These are phyloP conservation scores for Babesia gibsoni DNA, from an alignment of 169 alveolate genomes.

Conservation along the genomic window DNA sequence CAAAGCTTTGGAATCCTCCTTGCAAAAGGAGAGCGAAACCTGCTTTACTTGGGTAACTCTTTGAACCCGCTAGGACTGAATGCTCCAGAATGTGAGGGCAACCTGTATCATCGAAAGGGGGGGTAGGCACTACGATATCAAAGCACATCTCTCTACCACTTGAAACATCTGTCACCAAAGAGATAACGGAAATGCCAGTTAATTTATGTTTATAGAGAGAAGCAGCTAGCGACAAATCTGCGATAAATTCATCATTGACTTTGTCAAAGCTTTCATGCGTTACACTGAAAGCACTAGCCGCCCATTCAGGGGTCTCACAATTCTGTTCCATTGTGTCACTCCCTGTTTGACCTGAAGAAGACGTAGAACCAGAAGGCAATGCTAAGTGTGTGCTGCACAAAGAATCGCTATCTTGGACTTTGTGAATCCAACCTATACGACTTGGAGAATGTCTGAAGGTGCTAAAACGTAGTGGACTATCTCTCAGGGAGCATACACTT, in stretches of 20 bases:
- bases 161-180: conserved; percentile 31
- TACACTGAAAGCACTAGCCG: conserved; percentile 44
- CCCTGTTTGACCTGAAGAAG: background rate
- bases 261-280: conserved; percentile 46
- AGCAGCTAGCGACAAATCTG: conserved; percentile 47
- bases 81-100: conserved; percentile 86
- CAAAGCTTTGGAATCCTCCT: conserved; percentile 78
- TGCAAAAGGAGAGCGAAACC: conserved; percentile 77
- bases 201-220: conserved; percentile 30
- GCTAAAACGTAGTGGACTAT: background rate
- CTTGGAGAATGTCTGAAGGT: background rate
- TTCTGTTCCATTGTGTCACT: background rate
- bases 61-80: conserved; percentile 82
- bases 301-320: conserved; percentile 46
- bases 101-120: conserved; percentile 65
- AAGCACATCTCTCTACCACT: conserved; percentile 62
- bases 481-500: background rate
- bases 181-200: conserved; percentile 47
- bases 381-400: background rate
- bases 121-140: conserved; percentile 59
- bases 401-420: background rate
- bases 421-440: background rate
- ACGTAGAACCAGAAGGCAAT: background rate
- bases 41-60: conserved; percentile 77
- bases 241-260: conserved; percentile 12